Evolutionary conservation across 805 yeast species (phyloP).

Genomic region (Zygotorulaspora danielsina): DNA sequence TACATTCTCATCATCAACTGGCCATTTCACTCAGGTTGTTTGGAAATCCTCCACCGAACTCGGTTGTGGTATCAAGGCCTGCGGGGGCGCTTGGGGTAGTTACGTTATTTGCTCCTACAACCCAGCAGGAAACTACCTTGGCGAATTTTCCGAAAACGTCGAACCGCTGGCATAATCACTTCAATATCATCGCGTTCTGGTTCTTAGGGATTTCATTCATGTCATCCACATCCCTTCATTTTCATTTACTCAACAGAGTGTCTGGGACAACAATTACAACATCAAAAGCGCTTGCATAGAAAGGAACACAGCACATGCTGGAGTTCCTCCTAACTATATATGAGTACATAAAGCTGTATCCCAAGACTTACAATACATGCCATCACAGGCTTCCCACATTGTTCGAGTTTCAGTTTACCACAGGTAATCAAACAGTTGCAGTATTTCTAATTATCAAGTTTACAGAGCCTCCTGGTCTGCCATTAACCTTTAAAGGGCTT

Average conservation of each 20-base stretch:
- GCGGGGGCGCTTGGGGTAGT: slow-evolving; percentile 50
- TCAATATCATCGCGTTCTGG: background rate
- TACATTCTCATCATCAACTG: slow-evolving; percentile 47
- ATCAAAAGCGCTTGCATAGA: no score
- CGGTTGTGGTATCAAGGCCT: slow-evolving; percentile 72
- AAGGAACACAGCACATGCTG: no score
- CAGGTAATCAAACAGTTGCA: no score
- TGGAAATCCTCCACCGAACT: slow-evolving; percentile 66
- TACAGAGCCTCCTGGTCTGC: no score
- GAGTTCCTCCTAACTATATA: no score
- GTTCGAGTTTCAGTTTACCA: no score
- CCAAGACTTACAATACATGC: no score
- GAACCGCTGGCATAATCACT: slow-evolving; percentile 8
- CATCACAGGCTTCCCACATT: no score
- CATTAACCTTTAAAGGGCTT: no score
- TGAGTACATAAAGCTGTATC: no score
- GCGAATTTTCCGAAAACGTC: slow-evolving; percentile 43
- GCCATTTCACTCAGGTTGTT: slow-evolving; percentile 81
- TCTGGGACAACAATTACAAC: no score
- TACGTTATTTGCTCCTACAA: slow-evolving; percentile 73
- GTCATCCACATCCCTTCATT: background rate
- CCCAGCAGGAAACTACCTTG: slow-evolving; percentile 68
- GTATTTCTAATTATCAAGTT: no score
- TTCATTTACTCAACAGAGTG: background rate
- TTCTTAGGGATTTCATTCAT: background rate